Evolutionary conservation across 2,329 filamentous ascomycete species (phyloP), one percentile per base, ranked within the genome.

Genomic region (Emydomyces testavorans): DNA sequence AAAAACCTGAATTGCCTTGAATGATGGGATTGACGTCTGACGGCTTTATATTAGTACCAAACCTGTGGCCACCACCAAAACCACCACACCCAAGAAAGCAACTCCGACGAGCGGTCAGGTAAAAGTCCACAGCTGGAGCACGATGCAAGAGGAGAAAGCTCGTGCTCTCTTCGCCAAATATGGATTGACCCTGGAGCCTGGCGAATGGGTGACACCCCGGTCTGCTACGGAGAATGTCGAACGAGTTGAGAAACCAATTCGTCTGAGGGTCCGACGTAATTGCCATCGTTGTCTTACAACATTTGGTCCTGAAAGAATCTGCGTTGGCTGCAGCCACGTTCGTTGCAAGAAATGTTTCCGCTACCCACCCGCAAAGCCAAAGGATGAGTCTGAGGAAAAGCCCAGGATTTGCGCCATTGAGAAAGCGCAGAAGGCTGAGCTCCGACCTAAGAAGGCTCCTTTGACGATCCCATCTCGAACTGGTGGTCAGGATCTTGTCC

Each of bases 261-360:
- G 69, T 50, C 70, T 72, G 67, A 61, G 69, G 35, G 67, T 73
- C 26, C 69, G 62, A 43, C 70, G 69, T 38, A 81, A 77, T 53
- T 95, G 89, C 65, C 89, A 94, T 66, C 75, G 78, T 56, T 95
- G 89, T 70, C 77, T 80, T 50, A 78, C 82, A 11, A 76, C 77
- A 20, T 94, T 90, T 62, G 81, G 83, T 48, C 65, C 76, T 16
- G 77, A 82, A 58, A 87, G 82, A 67, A 73, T 82, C 51, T 94
- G 89, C 66, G 65, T 74, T 54, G 78, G 77, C 55, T 95, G 89
- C 69, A 75, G 83, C 56, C 89, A 95, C 67, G 71, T 72, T 39
- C 79, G 85, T 55, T 95, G 89, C 76, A 83, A 78, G 60, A 80
- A 83, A 59, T 95, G 89, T 63, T 77, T 79, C 23, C 79, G 85